These are phyloP conservation scores for Tetrastigma voinierianum DNA, from an alignment of 164 flowering plant species.

Conservation along the genomic window DNA sequence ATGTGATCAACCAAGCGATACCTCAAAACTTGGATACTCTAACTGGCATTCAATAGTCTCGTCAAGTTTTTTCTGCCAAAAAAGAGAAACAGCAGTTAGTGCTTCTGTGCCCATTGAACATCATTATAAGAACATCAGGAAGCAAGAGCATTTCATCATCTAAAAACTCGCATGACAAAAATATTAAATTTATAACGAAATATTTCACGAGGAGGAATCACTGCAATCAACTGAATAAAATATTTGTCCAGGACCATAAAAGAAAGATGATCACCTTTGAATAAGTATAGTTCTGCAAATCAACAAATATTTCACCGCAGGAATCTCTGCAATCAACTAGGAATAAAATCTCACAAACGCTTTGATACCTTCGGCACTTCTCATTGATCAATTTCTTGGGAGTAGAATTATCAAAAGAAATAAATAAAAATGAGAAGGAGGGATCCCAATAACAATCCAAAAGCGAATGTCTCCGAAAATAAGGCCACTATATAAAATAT, in stretches of 20 bases:
- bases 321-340: conserved; percentile 88
- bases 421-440: not conserved
- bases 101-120: not conserved
- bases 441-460: not conserved
- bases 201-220: no score
- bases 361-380: conserved; percentile 70
- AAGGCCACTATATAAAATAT: no score
- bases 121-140: not conserved
- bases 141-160: no score
- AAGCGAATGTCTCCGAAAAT: not conserved
- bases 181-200: no score
- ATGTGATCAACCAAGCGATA: conserved; percentile 24
- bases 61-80: conserved; percentile 67
- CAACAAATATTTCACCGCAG: conserved; percentile 96
- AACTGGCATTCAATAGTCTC: conserved; percentile 56
- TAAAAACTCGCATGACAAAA: no score
- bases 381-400: conserved; percentile 74
- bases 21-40: conserved; percentile 86
- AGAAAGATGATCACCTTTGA: conserved; percentile 49
- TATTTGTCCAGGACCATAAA: no score
- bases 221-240: no score
- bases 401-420: conserved; percentile 5
- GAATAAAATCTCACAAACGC: conserved; percentile 81
- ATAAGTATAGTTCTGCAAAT: conserved; percentile 68
- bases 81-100: conserved; percentile 1